Evolutionary conservation across 371 early-diverging fungal genomes (phyloP).

Genomic region (Amoeboradix gromovi): DNA sequence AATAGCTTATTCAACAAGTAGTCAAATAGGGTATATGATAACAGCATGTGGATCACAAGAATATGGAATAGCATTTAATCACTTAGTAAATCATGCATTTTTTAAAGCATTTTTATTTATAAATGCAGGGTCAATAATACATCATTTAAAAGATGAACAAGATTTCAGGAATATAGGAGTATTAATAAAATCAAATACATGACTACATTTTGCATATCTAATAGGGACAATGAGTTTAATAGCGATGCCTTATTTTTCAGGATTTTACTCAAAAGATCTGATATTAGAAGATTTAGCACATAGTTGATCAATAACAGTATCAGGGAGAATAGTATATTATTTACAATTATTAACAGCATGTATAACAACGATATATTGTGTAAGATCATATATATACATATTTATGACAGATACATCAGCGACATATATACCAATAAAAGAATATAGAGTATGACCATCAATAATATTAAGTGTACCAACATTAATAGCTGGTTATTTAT

Average conservation of each 20-base stretch:
- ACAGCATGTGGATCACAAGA: conserved; percentile 30
- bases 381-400: neutral
- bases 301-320: neutral
- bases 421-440: neutral
- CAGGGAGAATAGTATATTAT: neutral
- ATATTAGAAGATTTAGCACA: neutral
- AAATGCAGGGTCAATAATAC: conserved; percentile 14
- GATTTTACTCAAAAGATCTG: neutral
- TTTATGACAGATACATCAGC: neutral
- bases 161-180: conserved; percentile 16
- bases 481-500: neutral
- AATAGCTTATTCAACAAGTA: conserved; percentile 29
- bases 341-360: neutral
- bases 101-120: conserved; percentile 12
- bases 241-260: neutral
- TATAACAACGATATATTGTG: neutral
- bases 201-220: neutral
- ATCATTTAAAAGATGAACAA: conserved; percentile 13
- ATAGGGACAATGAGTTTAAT: neutral
- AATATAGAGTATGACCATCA: neutral
- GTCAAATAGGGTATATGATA: conserved; percentile 31
- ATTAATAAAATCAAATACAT: conserved; percentile 8
- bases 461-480: neutral
- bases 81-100: conserved; percentile 26
- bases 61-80: conserved; percentile 28